phyloP scores from a whole-genome alignment of 129 eudicot genomes.

The Tagetes patula region DNA sequence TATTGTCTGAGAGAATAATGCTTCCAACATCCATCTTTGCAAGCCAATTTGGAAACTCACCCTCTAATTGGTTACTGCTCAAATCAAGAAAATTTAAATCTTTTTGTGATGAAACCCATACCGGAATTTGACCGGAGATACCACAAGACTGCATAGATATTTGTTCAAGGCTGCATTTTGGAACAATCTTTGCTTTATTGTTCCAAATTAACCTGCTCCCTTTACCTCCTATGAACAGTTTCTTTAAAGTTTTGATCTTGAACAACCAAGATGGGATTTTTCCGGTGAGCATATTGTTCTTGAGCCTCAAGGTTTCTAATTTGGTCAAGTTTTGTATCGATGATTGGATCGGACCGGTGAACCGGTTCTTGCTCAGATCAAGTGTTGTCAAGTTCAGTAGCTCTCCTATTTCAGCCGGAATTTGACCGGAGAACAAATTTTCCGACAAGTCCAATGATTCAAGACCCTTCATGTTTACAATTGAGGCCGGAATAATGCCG shows the following conservation, averaged over 20 bases:
- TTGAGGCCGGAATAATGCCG: conserved; percentile 40
- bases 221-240: conserved; percentile 46
- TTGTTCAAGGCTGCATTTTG: conserved; percentile 46
- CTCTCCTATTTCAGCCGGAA: conserved; percentile 42
- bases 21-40: conserved; percentile 55
- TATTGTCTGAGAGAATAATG: conserved; percentile 52
- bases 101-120: conserved; percentile 51
- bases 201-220: conserved; percentile 52
- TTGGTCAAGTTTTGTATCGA: conserved; percentile 39
- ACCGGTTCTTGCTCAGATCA: conserved; percentile 45
- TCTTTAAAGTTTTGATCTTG: conserved; percentile 35
- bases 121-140: conserved; percentile 45
- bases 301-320: conserved; percentile 41
- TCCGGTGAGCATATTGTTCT: conserved; percentile 47
- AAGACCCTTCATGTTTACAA: conserved; percentile 36
- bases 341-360: conserved; percentile 44
- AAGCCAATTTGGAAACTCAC: conserved; percentile 57
- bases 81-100: conserved; percentile 46
- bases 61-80: conserved; percentile 44
- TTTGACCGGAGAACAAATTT: conserved; percentile 38
- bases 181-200: conserved; percentile 43
- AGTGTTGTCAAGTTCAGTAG: conserved; percentile 40
- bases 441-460: conserved; percentile 39
- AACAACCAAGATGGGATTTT: conserved; percentile 56
- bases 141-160: conserved; percentile 42